These are phyloP conservation scores for Boletus vermiculosoides DNA, from an alignment of 768 basidiomycete genomes.

Conservation along the genomic window DNA sequence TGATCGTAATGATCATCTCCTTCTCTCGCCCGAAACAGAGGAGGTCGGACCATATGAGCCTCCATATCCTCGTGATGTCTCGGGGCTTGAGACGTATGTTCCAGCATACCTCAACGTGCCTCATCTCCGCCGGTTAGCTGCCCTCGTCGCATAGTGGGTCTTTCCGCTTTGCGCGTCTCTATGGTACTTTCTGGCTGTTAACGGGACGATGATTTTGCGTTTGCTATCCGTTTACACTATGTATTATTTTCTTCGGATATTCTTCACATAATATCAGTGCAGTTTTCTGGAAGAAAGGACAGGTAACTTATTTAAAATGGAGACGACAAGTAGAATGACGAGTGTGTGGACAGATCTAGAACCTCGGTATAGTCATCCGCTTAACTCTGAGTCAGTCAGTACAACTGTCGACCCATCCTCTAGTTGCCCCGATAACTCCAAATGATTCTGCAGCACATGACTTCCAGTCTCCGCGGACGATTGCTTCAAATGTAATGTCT, in stretches of 20 bases:
- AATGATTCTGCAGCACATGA: constrained; percentile 46
- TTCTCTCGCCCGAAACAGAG: constrained; percentile 94
- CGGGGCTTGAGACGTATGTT: constrained; percentile 94
- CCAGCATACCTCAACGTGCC: constrained; percentile 90
- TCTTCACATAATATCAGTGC: constrained; percentile 16
- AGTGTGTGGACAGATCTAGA: neutral
- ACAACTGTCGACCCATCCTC: constrained; percentile 47
- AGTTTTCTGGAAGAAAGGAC: constrained; percentile 1
- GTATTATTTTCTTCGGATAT: constrained; percentile 12
- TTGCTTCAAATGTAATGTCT: constrained; percentile 46
- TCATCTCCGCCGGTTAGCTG: constrained; percentile 83
- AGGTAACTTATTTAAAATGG: neutral
- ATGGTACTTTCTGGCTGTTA: neutral
- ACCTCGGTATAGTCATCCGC: neutral
- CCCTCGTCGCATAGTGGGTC: constrained; percentile 65
- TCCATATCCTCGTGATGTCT: constrained; percentile 91
- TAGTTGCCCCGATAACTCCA: constrained; percentile 46
- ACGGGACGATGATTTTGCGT: constrained; percentile 2
- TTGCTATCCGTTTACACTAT: constrained; percentile 20
- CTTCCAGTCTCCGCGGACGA: constrained; percentile 25
- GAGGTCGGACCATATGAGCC: constrained; percentile 96
- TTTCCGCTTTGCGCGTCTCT: constrained; percentile 1
- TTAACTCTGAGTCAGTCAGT: constrained; percentile 9
- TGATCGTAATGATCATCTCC: constrained; percentile 94
- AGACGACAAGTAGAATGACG: neutral